Percentiles rank a stretch among this genome's conserved stretches.
Conservation (phyloP, 345 rosid species). For the Stellera chamaejasme region DNA sequence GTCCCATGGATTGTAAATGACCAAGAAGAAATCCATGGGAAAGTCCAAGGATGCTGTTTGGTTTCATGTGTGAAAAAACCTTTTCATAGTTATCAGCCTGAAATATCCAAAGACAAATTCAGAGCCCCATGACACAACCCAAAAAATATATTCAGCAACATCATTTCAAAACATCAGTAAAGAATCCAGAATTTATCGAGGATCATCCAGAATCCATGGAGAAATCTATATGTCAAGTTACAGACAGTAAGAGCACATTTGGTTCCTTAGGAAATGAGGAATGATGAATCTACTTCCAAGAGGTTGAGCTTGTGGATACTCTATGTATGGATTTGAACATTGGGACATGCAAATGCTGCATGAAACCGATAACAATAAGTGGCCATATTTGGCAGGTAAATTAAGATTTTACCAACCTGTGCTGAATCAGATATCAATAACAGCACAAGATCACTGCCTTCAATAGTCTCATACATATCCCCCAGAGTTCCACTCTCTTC, state of each 20-base stretch:
- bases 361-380: neutral
- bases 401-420: conserved; percentile 20
- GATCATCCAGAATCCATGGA: no score
- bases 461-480: conserved; percentile 37
- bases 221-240: no score
- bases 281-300: no score
- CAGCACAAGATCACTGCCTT: conserved; percentile 38
- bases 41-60: conserved; percentile 93
- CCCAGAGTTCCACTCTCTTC: conserved; percentile 42
- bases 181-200: no score
- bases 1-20: conserved; percentile 67
- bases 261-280: no score
- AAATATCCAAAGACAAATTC: neutral
- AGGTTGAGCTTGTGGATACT: no score
- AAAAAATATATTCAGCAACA: neutral
- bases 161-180: neutral
- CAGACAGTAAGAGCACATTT: no score
- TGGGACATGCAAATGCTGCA: no score
- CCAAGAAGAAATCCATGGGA: conserved; percentile 93
- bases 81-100: conserved; percentile 93
- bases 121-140: neutral
- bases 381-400: neutral
- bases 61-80: conserved; percentile 80
- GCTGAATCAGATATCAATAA: conserved; percentile 43
- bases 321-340: no score